Evolutionary conservation across 2,329 filamentous ascomycete species (phyloP).

Genomic region (Aquanectria penicillioides): DNA sequence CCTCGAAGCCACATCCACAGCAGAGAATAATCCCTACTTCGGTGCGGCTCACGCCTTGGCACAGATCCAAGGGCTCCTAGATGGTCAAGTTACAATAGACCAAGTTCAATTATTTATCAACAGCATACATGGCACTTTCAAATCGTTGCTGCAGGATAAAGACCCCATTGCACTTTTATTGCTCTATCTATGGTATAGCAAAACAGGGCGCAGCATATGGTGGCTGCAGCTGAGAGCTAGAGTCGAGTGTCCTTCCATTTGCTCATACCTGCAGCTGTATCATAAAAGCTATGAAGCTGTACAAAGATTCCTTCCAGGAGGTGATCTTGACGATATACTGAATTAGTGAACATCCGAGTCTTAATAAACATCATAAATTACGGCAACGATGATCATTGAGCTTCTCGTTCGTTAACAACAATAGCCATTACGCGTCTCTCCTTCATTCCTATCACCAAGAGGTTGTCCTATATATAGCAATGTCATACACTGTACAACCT

Average conservation of each 20-base stretch:
- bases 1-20: constrained; percentile 45
- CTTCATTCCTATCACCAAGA: too few relatives aligned
- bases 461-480: too few relatives aligned
- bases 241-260: constrained; percentile 55
- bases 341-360: too few relatives aligned
- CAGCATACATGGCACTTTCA: constrained; percentile 47
- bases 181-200: constrained; percentile 55
- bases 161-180: constrained; percentile 53
- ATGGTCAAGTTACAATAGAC: constrained; percentile 44
- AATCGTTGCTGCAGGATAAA: constrained; percentile 42
- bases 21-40: constrained; percentile 50
- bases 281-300: constrained; percentile 40
- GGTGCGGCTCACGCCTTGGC: constrained; percentile 49
- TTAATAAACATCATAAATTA: too few relatives aligned
- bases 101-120: constrained; percentile 47
- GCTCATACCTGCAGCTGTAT: constrained; percentile 47
- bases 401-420: too few relatives aligned
- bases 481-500: too few relatives aligned
- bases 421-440: too few relatives aligned
- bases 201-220: constrained; percentile 52
- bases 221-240: constrained; percentile 54
- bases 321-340: constrained; percentile 42
- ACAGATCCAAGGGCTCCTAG: constrained; percentile 40
- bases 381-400: too few relatives aligned
- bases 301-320: constrained; percentile 45